Percentiles rank a stretch among this genome's conserved stretches.
These are phyloP conservation scores for Rhizopus microsporus DNA, from an alignment of 371 early-diverging fungal species.

Conservation along the genomic window DNA sequence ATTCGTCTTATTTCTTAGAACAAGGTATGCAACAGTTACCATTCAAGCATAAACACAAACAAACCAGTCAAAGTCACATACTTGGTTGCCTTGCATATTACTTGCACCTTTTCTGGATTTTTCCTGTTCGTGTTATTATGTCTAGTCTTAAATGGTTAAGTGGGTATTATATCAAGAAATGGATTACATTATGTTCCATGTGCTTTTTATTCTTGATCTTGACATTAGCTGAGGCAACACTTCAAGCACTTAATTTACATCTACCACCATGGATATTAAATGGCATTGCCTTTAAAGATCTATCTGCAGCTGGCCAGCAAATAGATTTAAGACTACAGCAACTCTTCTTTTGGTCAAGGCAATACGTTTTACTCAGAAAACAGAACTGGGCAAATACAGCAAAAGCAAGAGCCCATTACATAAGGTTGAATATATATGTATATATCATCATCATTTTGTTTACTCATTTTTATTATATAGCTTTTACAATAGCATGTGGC, in stretches of 20 bases:
- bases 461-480: conserved; percentile 34
- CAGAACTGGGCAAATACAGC: conserved; percentile 68
- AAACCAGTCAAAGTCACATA: conserved; percentile 5
- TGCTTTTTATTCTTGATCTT: conserved; percentile 47
- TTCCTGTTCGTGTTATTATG: conserved; percentile 20
- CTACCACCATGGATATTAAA: conserved; percentile 59
- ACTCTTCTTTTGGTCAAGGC: conserved; percentile 81
- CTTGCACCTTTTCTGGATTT: conserved; percentile 4
- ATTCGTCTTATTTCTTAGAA: conserved; percentile 53
- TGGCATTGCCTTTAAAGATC: conserved; percentile 63
- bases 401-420: conserved; percentile 78
- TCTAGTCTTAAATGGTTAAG: conserved; percentile 29
- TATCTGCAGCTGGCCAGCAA: conserved; percentile 74
- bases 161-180: conserved; percentile 27
- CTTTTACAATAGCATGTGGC: conserved; percentile 95
- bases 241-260: conserved; percentile 56
- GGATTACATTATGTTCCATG: conserved; percentile 39
- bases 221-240: conserved; percentile 47
- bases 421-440: conserved; percentile 52
- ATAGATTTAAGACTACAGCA: conserved; percentile 81
- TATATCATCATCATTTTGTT: neutral
- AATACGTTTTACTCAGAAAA: conserved; percentile 65
- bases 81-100: conserved; percentile 3
- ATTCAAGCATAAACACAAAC: conserved; percentile 32
- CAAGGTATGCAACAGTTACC: conserved; percentile 36